Conservation (phyloP, 805 yeast genomes). For the Saturnispora quitensis region DNA sequence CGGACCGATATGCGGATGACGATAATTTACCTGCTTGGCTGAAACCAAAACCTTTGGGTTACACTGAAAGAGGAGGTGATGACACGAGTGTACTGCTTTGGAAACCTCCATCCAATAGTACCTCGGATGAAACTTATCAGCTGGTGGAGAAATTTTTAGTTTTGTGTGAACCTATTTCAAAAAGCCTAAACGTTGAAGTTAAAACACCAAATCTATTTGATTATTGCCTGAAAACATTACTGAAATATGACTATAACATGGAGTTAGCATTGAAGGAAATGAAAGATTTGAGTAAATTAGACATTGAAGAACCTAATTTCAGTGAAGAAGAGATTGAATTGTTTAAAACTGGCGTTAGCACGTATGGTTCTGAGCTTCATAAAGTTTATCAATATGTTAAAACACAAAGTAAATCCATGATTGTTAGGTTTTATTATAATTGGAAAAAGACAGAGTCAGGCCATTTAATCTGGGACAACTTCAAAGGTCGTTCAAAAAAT, state of each 20-base stretch:
- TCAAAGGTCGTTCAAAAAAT: constrained; percentile 59
- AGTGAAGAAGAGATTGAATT: constrained; percentile 48
- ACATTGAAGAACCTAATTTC: constrained; percentile 72
- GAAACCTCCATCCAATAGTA: constrained; percentile 34
- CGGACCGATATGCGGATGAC: constrained; percentile 34
- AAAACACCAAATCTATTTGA: constrained; percentile 80
- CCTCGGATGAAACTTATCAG: constrained; percentile 17
- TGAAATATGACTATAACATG: constrained; percentile 43
- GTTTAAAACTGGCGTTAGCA: constrained; percentile 68
- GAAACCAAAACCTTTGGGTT: constrained; percentile 71
- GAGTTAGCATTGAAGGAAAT: constrained; percentile 40
- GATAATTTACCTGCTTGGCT: constrained; percentile 63
- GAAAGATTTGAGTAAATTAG: constrained; percentile 41
- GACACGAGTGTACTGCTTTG: constrained; percentile 59
- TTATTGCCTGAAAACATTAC: constrained; percentile 47
- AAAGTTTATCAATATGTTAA: constrained; percentile 65
- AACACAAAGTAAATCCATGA: constrained; percentile 64
- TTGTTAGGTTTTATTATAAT: constrained; percentile 78
- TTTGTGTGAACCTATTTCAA: constrained; percentile 49
- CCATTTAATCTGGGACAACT: constrained; percentile 72
- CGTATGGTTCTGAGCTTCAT: constrained; percentile 69
- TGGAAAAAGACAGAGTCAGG: constrained; percentile 88
- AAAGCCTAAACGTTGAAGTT: constrained; percentile 41
- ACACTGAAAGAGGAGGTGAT: constrained; percentile 75
- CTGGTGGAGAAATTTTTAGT: constrained; percentile 42